Evolutionary conservation across 2,329 filamentous ascomycete genomes (phyloP), one percentile per base, ranked within the genome.

Genomic region (Clarireedia homoeocarpa): DNA sequence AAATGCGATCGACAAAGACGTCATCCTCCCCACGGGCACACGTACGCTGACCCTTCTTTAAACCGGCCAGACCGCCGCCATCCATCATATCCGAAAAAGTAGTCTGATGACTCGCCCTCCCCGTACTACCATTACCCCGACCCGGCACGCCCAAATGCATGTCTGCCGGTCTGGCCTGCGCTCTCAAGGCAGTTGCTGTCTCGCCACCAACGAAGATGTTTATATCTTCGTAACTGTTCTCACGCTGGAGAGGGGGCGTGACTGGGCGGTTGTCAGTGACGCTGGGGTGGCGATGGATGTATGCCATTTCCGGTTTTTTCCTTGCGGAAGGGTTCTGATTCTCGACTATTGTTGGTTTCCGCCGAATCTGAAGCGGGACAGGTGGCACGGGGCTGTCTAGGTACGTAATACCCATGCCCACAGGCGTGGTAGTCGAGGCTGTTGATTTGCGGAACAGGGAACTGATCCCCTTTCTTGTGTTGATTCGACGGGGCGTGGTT

Each of bases 61-160:
- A 55, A 9, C 76, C 57, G 66, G 69, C 55, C 67, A 72, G 47
- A 67, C 15, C 73, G 72, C 23, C 76, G 58, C 73, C 69, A 54
- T 77, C 72, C 74, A 82, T 77, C 65, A 82, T 72, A 61, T 76
- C 74, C n/a, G 76, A 75, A 59, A 82, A 80, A 0, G 76, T 79
- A 0, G 80, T 70, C 51, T 64, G 62, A 26, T 61, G 58, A 48
- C 61, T 67, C 10, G 44, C 55, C 20, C 38, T 42, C 23, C 46
- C 38, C 34, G 34, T 14, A 15, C 30, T 34, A 46, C 39, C 51
- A 48, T 20, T 27, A 15, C n/a, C 9, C 4, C 44, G 42, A 40
- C 36, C 23, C 1, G 30, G 20, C 3, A 47, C 34, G 2, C 44
- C 23, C 12, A 59, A 52, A 23, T 55, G 46, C 45, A 48, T 39